Evolutionary conservation across 257 asterid species (phyloP), one percentile per base, ranked within the genome.

Genomic region (Handroanthus guayacan): DNA sequence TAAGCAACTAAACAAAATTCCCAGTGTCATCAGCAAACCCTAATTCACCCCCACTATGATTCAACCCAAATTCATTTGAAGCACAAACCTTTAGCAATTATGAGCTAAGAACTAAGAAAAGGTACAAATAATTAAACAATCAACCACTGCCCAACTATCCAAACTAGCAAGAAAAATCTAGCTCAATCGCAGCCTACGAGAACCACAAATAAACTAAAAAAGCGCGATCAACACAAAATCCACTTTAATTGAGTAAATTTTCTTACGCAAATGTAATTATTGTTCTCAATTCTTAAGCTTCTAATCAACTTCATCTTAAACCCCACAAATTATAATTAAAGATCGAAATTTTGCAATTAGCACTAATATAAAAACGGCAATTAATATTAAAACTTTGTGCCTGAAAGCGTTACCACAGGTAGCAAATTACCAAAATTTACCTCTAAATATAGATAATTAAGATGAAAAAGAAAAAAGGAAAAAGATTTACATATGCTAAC

Each of bases 191-290:
- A 57, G 25, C 57, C 50, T 73, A 55, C 18, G 10, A 63, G 58
- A 78, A 25, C 50, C 45, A 61, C 16, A 68, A 25, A 25, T 25
- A 25, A 25, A 25, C 31, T 25, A 25, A 75, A 68, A 72, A 72
- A 70, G 68, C 5, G 81, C 87, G 85, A 81, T 79, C 89, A 80
- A 71, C 64, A 69, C 56, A 37, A 62, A 86, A 78, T 58, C 70
- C 38, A 75, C 83, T 79, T 66, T 0, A 83, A 52, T 16, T 50
- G 52, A 72, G 45, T 60, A 20, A 78, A 77, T 60, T 69, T 20
- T 37, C 75, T 34, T 48, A 48, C 31, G 20, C 38, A 65, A 78
- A 25, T 56, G 18, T 4, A 45, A 54, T 11, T 63, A 36, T 12
- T 52, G 45, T 56, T 36, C 4, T 2, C 77, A 17, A 13, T 12